These are phyloP conservation scores for Carex pumila DNA, from an alignment of 176 grass and related monocot genomes.

Conservation along the genomic window DNA sequence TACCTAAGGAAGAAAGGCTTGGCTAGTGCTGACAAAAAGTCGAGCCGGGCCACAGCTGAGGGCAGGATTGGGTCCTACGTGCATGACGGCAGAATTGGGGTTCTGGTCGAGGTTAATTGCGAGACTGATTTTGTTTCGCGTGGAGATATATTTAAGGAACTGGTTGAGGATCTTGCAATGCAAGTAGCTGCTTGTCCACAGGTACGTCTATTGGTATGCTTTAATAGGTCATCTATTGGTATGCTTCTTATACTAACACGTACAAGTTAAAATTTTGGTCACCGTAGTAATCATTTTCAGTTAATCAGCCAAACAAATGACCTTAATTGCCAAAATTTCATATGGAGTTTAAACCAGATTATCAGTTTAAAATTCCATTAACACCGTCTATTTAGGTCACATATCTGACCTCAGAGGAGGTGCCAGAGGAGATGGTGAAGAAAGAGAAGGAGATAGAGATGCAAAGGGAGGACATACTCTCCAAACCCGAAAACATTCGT, in stretches of 20 bases:
- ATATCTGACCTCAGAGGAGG: conserved; percentile 70
- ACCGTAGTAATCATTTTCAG: background rate
- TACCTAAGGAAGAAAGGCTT: conserved; percentile 84
- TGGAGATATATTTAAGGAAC: conserved; percentile 84
- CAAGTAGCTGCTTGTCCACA: conserved; percentile 96
- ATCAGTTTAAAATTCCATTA: background rate
- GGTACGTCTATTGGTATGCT: conserved; percentile 9
- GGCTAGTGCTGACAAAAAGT: conserved; percentile 89
- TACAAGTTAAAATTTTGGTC: background rate
- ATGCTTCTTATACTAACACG: background rate
- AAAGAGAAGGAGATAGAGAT: conserved; percentile 95
- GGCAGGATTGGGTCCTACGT: conserved; percentile 93
- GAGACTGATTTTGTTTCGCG: conserved; percentile 99
- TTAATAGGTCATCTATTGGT: background rate
- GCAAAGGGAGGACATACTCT: conserved; percentile 81
- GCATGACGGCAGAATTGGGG: conserved; percentile 81
- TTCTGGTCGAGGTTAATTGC: conserved; percentile 92
- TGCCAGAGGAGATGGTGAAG: conserved; percentile 71
- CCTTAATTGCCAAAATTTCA: background rate
- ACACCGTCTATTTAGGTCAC: conserved; percentile 24
- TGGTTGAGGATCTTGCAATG: conserved; percentile 93
- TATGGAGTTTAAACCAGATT: background rate
- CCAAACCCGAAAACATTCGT: conserved; percentile 78
- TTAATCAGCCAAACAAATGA: background rate
- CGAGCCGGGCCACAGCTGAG: conserved; percentile 76